Evolutionary conservation across 257 asterid genomes (phyloP).

Genomic region (Thymus quinquecostatus): DNA sequence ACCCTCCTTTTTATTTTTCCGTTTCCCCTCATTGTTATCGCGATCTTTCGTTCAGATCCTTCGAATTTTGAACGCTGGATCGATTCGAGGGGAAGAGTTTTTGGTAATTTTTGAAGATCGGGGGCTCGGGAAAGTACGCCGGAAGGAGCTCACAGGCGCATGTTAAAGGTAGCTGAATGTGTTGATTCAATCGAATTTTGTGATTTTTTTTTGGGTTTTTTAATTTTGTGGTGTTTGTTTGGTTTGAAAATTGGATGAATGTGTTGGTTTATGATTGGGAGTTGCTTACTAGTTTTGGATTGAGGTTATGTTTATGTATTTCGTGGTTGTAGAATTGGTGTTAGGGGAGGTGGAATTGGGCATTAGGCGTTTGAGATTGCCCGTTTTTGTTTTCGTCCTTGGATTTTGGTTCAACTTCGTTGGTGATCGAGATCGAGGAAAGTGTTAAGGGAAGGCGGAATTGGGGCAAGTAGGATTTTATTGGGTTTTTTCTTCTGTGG

Average conservation of each 20-base stretch:
- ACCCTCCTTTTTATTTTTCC: neutral
- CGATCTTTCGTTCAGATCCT: slow-evolving; percentile 30
- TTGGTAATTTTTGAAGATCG: slow-evolving; percentile 34
- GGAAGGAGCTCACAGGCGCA: slow-evolving; percentile 41
- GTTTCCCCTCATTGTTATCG: slow-evolving; percentile 1
- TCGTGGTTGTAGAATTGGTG: slow-evolving; percentile 7
- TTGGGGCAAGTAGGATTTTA: slow-evolving; percentile 3
- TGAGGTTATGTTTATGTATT: slow-evolving; percentile 24
- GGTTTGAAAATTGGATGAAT: slow-evolving; percentile 10
- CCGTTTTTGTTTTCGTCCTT: neutral
- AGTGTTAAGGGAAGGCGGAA: slow-evolving; percentile 6
- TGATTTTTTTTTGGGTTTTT: neutral
- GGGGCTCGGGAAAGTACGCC: slow-evolving; percentile 21
- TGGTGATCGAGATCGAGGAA: slow-evolving; percentile 22
- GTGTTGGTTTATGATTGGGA: slow-evolving; percentile 21
- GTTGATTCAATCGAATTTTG: neutral
- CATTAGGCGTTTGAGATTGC: slow-evolving; percentile 30
- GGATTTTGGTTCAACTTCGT: slow-evolving; percentile 9
- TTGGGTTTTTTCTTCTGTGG: neutral
- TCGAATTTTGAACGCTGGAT: slow-evolving; percentile 30
- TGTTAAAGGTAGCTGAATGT: slow-evolving; percentile 35
- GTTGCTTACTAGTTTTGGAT: neutral
- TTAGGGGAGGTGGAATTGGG: slow-evolving; percentile 16
- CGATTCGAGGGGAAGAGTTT: slow-evolving; percentile 16
- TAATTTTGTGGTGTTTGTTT: neutral